A percentile compares a stretch with the other conserved stretches of the same genome.
phyloP scores from a whole-genome alignment of 2,329 filamentous ascomycete genomes.

The Phaeoacremonium minimum region DNA sequence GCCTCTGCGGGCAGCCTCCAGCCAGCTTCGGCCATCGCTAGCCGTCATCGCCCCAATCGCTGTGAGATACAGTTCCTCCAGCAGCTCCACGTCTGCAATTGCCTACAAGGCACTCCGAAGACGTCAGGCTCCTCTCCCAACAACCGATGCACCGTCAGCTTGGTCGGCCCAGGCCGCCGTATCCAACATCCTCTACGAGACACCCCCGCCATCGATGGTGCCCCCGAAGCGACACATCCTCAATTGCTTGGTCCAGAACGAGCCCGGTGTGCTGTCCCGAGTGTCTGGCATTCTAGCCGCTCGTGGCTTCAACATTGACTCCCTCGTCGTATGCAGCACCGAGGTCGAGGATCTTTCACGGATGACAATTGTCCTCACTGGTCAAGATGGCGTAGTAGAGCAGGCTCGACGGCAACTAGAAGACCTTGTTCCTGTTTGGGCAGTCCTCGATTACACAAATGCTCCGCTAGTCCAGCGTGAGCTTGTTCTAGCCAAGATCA shows the following conservation, averaged over 20 bases:
- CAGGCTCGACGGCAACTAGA: conserved; percentile 93
- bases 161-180: conserved; percentile 94
- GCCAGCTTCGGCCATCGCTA: too few relatives aligned
- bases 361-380: conserved; percentile 97
- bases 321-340: conserved; percentile 93
- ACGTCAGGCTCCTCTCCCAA: conserved; percentile 79
- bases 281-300: conserved; percentile 95
- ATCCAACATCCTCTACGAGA: conserved; percentile 98
- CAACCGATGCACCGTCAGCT: conserved; percentile 68
- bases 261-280: conserved; percentile 93
- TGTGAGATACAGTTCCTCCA: conserved; percentile 39
- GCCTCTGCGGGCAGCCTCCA: too few relatives aligned
- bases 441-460: conserved; percentile 91
- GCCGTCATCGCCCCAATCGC: conserved; percentile 20
- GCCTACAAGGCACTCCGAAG: conserved; percentile 97
- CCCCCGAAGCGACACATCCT: conserved; percentile 93
- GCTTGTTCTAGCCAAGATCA: conserved; percentile 91
- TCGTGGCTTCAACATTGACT: conserved; percentile 98
- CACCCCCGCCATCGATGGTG: conserved; percentile 74
- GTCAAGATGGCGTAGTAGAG: conserved; percentile 95
- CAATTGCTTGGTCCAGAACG: conserved; percentile 98
- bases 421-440: conserved; percentile 96
- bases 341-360: conserved; percentile 95
- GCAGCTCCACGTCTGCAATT: conserved; percentile 83
- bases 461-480: conserved; percentile 94